Conservation (phyloP, 345 rosid genomes). For the Cardamine resedifolia region DNA sequence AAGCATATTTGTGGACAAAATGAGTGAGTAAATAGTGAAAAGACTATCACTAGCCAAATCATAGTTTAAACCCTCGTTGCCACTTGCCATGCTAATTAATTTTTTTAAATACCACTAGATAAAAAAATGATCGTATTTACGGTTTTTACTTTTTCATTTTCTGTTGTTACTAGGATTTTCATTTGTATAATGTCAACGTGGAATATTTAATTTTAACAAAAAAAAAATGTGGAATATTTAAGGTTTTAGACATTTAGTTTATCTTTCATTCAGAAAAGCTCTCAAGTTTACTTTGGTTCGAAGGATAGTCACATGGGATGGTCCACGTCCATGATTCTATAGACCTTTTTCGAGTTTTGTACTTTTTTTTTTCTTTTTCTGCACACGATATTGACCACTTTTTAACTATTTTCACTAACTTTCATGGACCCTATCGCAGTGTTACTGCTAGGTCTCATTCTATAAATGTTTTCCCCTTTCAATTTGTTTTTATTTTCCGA, state of each 20-base stretch:
- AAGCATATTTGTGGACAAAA: conserved; percentile 9
- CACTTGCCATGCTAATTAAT: too few species aligned
- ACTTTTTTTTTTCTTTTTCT: conserved; percentile 7
- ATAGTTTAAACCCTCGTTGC: not conserved
- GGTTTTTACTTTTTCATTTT: not conserved
- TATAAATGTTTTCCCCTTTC: not conserved
- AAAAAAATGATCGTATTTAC: not conserved
- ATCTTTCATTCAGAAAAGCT: not conserved
- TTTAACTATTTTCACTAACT: conserved; percentile 32
- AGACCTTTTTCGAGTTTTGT: conserved; percentile 12
- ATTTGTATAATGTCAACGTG: conserved; percentile 14
- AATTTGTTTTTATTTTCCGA: not conserved
- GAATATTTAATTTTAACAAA: conserved; percentile 18
- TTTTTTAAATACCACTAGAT: too few species aligned
- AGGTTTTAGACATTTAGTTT: not conserved
- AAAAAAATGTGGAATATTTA: conserved; percentile 25
- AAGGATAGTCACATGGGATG: conserved; percentile 37
- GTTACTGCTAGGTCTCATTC: not conserved
- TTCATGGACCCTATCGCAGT: conserved; percentile 23
- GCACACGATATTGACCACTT: conserved; percentile 39
- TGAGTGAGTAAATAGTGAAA: conserved; percentile 20
- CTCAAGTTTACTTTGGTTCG: conserved; percentile 32
- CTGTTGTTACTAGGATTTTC: not conserved
- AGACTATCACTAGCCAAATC: conserved; percentile 2
- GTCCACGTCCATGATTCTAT: conserved; percentile 33